Evolutionary conservation across 345 rosid genomes (phyloP).

Genomic region (Syzygium oleosum): DNA sequence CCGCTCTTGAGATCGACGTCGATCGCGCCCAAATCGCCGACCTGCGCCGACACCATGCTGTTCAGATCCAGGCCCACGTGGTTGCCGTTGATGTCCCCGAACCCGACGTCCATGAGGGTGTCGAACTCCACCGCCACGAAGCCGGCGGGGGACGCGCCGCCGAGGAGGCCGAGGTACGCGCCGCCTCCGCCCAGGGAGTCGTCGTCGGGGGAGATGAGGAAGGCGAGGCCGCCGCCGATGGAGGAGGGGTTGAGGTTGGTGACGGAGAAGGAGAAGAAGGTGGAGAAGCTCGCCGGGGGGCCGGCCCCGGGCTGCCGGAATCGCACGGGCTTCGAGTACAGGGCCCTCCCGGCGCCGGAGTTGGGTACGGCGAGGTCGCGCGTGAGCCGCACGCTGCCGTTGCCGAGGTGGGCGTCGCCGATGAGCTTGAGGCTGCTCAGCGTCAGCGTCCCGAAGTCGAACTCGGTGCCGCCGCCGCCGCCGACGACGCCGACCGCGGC

Average conservation of each 20-base stretch:
- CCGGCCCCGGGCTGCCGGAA: conserved; percentile 52
- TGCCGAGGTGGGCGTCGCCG: conserved; percentile 85
- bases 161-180: conserved; percentile 63
- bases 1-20: conserved; percentile 91
- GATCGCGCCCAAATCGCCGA: conserved; percentile 51
- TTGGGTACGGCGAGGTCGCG: conserved; percentile 77
- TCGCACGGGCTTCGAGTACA: conserved; percentile 66
- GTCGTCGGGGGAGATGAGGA: conserved; percentile 61
- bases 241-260: conserved; percentile 77
- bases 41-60: conserved; percentile 64
- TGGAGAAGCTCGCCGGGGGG: conserved; percentile 59
- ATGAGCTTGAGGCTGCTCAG: conserved; percentile 64
- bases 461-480: conserved; percentile 29
- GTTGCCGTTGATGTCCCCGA: conserved; percentile 82
- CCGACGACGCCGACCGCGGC: neutral
- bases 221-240: conserved; percentile 92
- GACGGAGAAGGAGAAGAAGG: conserved; percentile 82
- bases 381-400: conserved; percentile 76
- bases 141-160: conserved; percentile 23
- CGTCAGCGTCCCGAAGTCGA: conserved; percentile 79
- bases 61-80: conserved; percentile 94
- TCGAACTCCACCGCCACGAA: conserved; percentile 95
- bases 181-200: conserved; percentile 70
- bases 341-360: conserved; percentile 71
- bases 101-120: conserved; percentile 84